Base-by-base conservation (phyloP, 495 filamentous ascomycete genomes). In the Xylaria venustula region DNA sequence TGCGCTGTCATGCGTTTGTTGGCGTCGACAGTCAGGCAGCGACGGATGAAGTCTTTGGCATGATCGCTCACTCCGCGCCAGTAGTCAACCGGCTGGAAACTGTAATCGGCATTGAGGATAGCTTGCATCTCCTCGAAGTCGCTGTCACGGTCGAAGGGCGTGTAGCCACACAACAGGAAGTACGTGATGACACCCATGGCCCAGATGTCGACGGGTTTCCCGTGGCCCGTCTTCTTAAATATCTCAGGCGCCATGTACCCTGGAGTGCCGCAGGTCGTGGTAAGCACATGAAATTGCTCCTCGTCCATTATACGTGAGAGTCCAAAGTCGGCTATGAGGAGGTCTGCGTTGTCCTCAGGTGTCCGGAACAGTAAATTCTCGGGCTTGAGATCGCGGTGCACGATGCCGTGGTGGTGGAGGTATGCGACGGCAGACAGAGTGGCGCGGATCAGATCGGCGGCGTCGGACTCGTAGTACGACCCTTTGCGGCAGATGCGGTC, bases 41-140 rank as follows among this genome's bases (percentile, higher is more conserved):
- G 55, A 22, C 72, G 66, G 77, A 98, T 97, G 79, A 98, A 98
- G 42, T 94, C 86, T 65, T 93, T 88, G 7, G 94, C 94, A 64
- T 65, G 78, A 45, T 88, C 81, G n/a, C 89, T 93, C 56, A 98
- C 92, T 56, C 89, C 88, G 63, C 92, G 89, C 94, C 95, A 98
- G 82, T 97, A 97, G 67, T 98, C 93, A 53, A 90, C 73, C 5
- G 94, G 94, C n/a, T 90, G 92, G 75, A 98, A 98, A 72, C 84
- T 87, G 79, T 98, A 98, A 79, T 98, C 92, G 28, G 95, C 94
- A 52, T 90, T 87, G 40, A 98, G 84, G 74, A 98, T 98, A 58
- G 95, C 94, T 77, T 98, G 92, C 93, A 98, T 97, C 80, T 98
- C 94, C 75, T 98, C 94, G 65, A 97, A 86, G 74, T 98, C 96